Evolutionary conservation across 768 basidiomycete genomes (phyloP).

Genomic region (Termitomyces sp.): DNA sequence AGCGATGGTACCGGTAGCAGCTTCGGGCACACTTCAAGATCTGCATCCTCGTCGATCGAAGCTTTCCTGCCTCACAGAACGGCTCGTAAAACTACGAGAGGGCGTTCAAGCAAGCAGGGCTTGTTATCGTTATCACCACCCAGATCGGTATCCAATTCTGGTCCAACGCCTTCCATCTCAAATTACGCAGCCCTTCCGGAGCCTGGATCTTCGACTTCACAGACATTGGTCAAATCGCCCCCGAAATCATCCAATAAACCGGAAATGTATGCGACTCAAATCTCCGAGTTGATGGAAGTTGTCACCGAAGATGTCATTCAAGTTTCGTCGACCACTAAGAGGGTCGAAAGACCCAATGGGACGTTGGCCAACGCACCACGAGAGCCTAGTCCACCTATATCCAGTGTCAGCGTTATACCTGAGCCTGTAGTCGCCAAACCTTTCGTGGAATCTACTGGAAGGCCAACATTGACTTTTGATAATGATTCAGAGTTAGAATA

Average conservation of each 20-base stretch:
- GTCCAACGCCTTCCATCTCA: not conserved
- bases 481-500: slow-evolving; percentile 10
- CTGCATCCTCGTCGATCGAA: not conserved
- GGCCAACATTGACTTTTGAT: not conserved
- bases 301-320: not conserved
- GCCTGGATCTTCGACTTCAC: not conserved
- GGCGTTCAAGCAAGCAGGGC: not conserved
- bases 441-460: not conserved
- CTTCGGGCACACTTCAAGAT: not conserved
- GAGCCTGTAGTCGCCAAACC: not conserved
- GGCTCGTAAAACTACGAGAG: slow-evolving; percentile 7
- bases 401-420: not conserved
- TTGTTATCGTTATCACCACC: not conserved
- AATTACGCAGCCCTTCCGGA: not conserved
- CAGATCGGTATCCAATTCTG: not conserved
- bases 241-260: not conserved
- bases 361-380: not conserved
- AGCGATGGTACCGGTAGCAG: not conserved
- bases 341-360: not conserved
- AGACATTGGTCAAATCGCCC: not conserved
- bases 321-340: too few relatives aligned
- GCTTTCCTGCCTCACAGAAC: slow-evolving; percentile 2
- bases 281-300: not conserved
- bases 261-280: too few relatives aligned
- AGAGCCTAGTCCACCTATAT: not conserved